phyloP scores from a whole-genome alignment of 2,329 filamentous ascomycete genomes.

The Talaromyces sp. region DNA sequence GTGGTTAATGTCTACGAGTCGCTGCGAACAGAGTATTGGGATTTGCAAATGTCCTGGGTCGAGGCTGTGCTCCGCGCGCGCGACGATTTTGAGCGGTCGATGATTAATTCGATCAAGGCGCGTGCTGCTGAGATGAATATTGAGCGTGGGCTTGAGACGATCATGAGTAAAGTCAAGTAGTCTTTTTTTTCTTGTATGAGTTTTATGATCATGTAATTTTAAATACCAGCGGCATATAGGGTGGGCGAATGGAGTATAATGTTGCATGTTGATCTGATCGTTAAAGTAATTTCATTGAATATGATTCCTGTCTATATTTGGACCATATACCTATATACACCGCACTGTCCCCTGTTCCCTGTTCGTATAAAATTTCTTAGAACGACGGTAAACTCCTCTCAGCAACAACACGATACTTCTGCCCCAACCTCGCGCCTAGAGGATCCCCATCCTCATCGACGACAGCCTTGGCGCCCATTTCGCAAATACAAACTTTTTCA shows the following conservation, averaged over 20 bases:
- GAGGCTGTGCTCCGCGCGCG: constrained; percentile 81
- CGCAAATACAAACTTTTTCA: constrained; percentile 72
- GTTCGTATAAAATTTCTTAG: not conserved
- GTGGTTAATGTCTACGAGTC: constrained; percentile 73
- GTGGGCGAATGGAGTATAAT: not conserved
- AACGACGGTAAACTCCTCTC: constrained; percentile 23
- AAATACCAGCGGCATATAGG: not conserved
- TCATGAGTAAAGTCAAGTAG: constrained; percentile 91
- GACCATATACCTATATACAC: not conserved
- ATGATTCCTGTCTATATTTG: not conserved
- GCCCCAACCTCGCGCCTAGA: constrained; percentile 44
- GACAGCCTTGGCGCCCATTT: constrained; percentile 76
- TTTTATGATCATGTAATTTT: not conserved
- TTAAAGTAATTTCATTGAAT: not conserved
- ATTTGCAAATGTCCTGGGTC: constrained; percentile 91
- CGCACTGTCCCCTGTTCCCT: no score
- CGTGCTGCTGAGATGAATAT: constrained; percentile 81
- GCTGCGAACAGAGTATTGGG: constrained; percentile 88
- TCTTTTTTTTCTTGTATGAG: not conserved
- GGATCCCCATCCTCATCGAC: constrained; percentile 37
- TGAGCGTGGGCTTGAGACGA: constrained; percentile 77
- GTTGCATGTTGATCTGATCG: not conserved
- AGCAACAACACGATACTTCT: constrained; percentile 50
- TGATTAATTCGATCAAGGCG: constrained; percentile 84
- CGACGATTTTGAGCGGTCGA: constrained; percentile 88